Evolutionary conservation across 2,329 filamentous ascomycete genomes (phyloP).

Genomic region (Blastomyces parvus): DNA sequence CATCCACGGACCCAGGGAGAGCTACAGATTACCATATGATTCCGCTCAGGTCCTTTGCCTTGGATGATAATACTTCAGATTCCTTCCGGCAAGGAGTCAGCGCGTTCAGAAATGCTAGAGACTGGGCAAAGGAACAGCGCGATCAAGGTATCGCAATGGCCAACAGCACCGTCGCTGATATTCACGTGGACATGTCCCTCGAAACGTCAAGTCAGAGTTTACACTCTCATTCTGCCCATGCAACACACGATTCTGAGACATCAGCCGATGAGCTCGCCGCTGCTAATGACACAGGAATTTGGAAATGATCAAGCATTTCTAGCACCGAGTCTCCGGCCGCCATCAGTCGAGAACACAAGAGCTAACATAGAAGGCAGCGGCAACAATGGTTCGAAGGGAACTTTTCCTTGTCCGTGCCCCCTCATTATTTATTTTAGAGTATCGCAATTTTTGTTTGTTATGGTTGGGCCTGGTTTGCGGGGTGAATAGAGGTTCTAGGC

Average conservation of each 20-base stretch:
- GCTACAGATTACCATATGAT: background rate
- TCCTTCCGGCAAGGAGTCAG: constrained; percentile 28
- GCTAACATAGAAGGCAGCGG: too few species aligned
- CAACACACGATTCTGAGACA: background rate
- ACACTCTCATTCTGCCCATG: background rate
- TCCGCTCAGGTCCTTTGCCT: background rate
- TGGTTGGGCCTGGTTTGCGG: background rate
- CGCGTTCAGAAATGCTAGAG: constrained; percentile 33
- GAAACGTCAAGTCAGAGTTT: background rate
- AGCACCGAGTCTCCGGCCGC: too few species aligned
- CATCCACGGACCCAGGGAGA: background rate
- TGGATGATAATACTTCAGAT: constrained; percentile 14
- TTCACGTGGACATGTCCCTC: background rate
- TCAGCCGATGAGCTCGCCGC: background rate
- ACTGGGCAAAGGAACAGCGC: constrained; percentile 31
- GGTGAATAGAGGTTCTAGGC: background rate
- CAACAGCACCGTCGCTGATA: constrained; percentile 16
- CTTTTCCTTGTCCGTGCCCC: background rate
- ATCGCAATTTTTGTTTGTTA: background rate
- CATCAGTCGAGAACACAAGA: too few species aligned
- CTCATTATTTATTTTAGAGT: background rate
- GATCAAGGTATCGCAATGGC: constrained; percentile 26
- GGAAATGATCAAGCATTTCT: too few species aligned
- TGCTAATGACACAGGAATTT: background rate
- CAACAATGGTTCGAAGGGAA: background rate